Conservation (phyloP, 495 filamentous ascomycete genomes). For the Darksidea phi region DNA sequence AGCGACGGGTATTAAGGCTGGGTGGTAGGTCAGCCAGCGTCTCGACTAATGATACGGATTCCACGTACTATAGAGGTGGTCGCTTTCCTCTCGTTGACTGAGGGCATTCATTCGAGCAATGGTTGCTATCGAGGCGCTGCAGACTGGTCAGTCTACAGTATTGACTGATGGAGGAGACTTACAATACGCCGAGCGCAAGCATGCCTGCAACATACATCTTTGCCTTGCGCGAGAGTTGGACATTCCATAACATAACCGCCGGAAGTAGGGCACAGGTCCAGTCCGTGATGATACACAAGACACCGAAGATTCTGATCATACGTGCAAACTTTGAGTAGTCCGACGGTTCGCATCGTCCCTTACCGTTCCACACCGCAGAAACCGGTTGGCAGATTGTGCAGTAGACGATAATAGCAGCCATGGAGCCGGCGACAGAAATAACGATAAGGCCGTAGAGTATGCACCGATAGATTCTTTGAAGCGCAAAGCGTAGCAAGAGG, state of each 20-base stretch:
- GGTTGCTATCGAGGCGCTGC: conserved; percentile 1
- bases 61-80: conserved; percentile 6
- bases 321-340: background rate
- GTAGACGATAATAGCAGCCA: background rate
- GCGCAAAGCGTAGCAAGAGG: background rate
- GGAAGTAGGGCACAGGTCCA: conserved; percentile 6
- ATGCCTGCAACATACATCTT: background rate
- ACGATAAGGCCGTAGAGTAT: conserved; percentile 1
- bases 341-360: background rate
- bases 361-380: background rate
- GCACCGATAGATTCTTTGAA: background rate
- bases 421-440: background rate
- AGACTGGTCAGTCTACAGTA: too few relatives aligned
- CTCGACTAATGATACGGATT: too few relatives aligned
- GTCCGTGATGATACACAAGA: conserved; percentile 1
- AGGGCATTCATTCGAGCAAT: background rate
- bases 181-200: conserved; percentile 4
- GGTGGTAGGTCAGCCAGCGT: too few relatives aligned
- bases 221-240: background rate
- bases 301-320: conserved; percentile 4
- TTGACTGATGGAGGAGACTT: background rate
- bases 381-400: background rate
- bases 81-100: background rate
- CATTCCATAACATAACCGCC: background rate
- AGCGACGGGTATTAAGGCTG: background rate